Base-by-base conservation (phyloP, 371 early-diverging fungal genomes). In the Mortierella sp. region DNA sequence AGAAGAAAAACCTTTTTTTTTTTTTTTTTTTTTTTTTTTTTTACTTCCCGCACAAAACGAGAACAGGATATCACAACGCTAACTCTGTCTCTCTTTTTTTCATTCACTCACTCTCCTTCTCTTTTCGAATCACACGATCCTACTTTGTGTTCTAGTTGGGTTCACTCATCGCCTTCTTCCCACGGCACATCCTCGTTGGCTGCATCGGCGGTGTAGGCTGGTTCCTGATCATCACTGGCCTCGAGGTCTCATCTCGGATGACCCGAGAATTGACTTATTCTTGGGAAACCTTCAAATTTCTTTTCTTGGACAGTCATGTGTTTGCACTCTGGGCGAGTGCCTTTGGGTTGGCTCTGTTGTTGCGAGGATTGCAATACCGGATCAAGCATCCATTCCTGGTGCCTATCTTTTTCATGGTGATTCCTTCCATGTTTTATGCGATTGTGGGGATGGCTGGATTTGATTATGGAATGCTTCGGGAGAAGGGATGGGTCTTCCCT, bases 201-300 rank as follows among this genome's bases (percentile, higher is more conserved):
- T 96, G 95, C 68, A 98, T 98, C 60, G 98, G 94, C 55, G 97
- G 97, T 44, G 95, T 96, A 4, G 98, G 98, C 28, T 94, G 95
- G 87, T 98, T 98, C 82, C 80, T 98, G 72, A 69, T 98, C 18
- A 87, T 91, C 60, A 98, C 99, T 0, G 99, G 92, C 30, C 82
- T 98, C 37, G 98, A 98, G 81, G 93, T 97, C 9, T 91, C 96
- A 0, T 90, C 94, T 2, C 86, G 89, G 57, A 70, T 94, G 48
- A 87, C 84, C 18, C 81, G 81, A 25, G 77, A 84, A 50, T 69
- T 91, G 51, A 74, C 69, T 0, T 88, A 89, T 53, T 82, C 82
- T 1, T 83, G 86, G 60, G 84, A 84, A 0, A 89, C 87, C 26
- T 74, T 93, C 67, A 84, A 76, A 51, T 84, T 83, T 47, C 66